Base-by-base conservation (phyloP, 2,329 filamentous ascomycete species). In the Raffaelea albimanens region DNA sequence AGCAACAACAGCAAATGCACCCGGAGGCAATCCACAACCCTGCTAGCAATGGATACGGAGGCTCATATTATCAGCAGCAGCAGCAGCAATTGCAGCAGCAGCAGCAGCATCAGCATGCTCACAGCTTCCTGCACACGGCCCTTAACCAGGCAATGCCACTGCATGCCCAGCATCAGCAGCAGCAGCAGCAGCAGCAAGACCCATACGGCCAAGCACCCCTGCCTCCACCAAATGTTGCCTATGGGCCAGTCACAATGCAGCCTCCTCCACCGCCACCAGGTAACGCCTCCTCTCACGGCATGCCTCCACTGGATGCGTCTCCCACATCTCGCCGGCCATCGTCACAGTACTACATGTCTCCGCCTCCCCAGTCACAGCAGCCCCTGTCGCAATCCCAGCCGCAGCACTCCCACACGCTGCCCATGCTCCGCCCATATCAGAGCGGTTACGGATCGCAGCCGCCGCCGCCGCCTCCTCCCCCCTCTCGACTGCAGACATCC, bases 71-170 rank as follows among this genome's bases (percentile, higher is more conserved):
- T 13, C 25, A 29, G 25, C 41, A 31, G 36, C 36, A 31, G 33
- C 21, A n/a, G 16, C 43, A 45, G 29, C 47, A 20, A 3, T 36
- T 33, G 36, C 42, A 48, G 22, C 33, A 22, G 22, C 36, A 49
- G 22, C 40, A 44, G 16, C 45, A 40, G 34, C 48, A 52, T 25
- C 44, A 50, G 33, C 46, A 36, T n/a, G 20, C 52, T 9, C 42
- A 39, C 21, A 42, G 36, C 22, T 55, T 49, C 25, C 34, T 52
- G 42, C 48, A 53, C 29, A 50, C 51, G 25, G 52, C 52, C 13
- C 36, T 53, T 16, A 53, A 52, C 31, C 47, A 44, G 33, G 16
- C 22, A 5, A 3, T 22, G 31, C 14, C 36, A 38, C 39, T 29
- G n/a, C 40, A 42, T 13, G 23, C 40, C 11, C 45, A 40, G 36